Evolutionary conservation across 208 protist genomes (phyloP), one percentile per base, ranked within the genome.

Genomic region (Leishmania arabica): DNA sequence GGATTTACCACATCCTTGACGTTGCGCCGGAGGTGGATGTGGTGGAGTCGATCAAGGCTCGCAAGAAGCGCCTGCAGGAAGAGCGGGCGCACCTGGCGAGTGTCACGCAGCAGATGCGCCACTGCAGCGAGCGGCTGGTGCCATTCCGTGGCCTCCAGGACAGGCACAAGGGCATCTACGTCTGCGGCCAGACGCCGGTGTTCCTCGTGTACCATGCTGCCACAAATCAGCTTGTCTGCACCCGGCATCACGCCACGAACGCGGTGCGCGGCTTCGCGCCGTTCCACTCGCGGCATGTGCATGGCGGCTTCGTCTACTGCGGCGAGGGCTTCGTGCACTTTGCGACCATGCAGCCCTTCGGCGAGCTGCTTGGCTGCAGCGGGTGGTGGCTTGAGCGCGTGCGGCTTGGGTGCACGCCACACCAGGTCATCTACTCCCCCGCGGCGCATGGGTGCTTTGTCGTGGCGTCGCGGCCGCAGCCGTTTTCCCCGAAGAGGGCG

Each of bases 161-260:
- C 79, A 37, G 75, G 42, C 58, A 82, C 82, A 79, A 70, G 5
- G 95, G 95, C 45, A 77, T 93, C 15, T 96, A 96, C 83, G 92
- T 96, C n/a, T 98, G 95, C 70, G 95, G 95, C 6, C 89, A 95
- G 74, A 86, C 94, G 47, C 93, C 95, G 0, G 80, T 95, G n/a
- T 97, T 97, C 79, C 84, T 96, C 31, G 62, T 96, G 27, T 93
- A 87, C 84, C 84, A 95, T 75, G 24, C 79, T 24, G 45, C 73
- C n/a, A 91, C 73, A 6, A 87, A 91, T 51, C 82, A 88, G 71
- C 91, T 96, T n/a, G 88, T 90, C 37, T 73, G 79, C 54, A 91
- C 84, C 27, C 91, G 91, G 65, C 93, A 98, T 80, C 86, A 94
- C 70, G 78, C 84, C 27, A 79, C 49, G 27, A 88, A 84, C 24